Base-by-base conservation (phyloP, 2,329 filamentous ascomycete species). In the Zasmidium angulare region DNA sequence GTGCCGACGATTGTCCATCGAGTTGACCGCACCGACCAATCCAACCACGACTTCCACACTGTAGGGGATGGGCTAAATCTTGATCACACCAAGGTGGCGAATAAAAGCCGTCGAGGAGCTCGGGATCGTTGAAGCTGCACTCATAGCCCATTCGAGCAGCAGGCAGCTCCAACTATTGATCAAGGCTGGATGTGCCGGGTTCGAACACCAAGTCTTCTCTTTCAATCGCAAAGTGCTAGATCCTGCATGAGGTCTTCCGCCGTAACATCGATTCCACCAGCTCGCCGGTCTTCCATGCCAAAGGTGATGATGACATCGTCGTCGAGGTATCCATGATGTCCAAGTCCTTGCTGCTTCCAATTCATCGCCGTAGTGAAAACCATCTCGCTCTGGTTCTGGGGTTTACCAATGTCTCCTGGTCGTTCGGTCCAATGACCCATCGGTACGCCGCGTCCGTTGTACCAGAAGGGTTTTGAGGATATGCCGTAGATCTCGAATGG, bases 391-490 rank as follows among this genome's bases (percentile, higher is more conserved):
- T 58, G 50, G 53, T 53, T 59, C 7, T 53, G 40, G 49, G 53
- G 50, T 14, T 48, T 49, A 26, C 56, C 53, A 6, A 47, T 31
- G 17, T 46, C 49, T 20, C 56, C 50, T 17, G 55, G 55, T n/a
- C 49, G 19, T 23, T 50, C 43, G n/a, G 36, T 43, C 55, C 55
- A 56, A 19, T 51, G 19, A 6, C 40, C 55, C 12, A 36, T 24
- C 4, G 47, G 23, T 40, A 21, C 50, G 2, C 55, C 55, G 9
- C 83, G 74, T 0, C 84, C 84, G 50, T 79, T 72, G 31, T 85
- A 82, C 83, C 83, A 86, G 0, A 85, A 58, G 1, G 83, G 83
- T 62, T 76, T 76, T 11, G 66, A 65, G 0, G 80, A 81, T 17
- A 85, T 74, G 0, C 73, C 81, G 50, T 82, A 74, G 0, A 84